Base-by-base conservation (phyloP, 352 stramenopile genomes). In the Phytophthora sp. region DNA sequence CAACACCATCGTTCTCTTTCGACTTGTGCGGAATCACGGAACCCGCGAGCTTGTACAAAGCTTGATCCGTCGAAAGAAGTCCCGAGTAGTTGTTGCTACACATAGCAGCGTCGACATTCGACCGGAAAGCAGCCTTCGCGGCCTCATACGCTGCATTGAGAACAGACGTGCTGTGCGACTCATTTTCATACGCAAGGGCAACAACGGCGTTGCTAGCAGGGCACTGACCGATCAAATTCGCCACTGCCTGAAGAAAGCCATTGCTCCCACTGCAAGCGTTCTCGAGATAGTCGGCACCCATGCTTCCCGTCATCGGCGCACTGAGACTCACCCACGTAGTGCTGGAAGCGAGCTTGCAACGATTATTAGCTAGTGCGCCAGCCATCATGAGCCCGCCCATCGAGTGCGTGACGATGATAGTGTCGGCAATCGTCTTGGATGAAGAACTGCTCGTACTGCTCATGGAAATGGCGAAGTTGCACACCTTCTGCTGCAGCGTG, bases 61-160 rank as follows among this genome's bases (percentile, higher is more conserved):
- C 7, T 38, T 67, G 58, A 12, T 71, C 45, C 2, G 34, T 27
- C 0, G 71, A 76, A 1, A 74, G 30, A 13, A 85, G 56, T 5
- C 76, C 73, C 4, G 52, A 58, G 50, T 72, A 71, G 15, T 48
- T 54, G 56, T 61, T 30, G n/a, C 73, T 72, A 28, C 70, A 85
- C 12, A 81, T 69, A 1, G 58, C 57, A 17, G 63, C 62, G 0
- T 54, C 54, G n/a, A 72, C 62, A 23, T 79, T 48, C 44, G 61
- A 50, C 20, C 28, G 50, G 62, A 72, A 72, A 1, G 55, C 58
- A 4, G 30, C 41, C 31, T 69, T 62, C 0, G 54, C 63, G 4
- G 66, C 67, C 1, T 39, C 30, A n/a, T 76, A 79, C 13, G 62
- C 34, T 2, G 50, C 27, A 21, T 61, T 56, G 10, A 72, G 32